phyloP scores from a whole-genome alignment of 163 green algal genomes.

The Chlamydomonas reinhardtii region DNA sequence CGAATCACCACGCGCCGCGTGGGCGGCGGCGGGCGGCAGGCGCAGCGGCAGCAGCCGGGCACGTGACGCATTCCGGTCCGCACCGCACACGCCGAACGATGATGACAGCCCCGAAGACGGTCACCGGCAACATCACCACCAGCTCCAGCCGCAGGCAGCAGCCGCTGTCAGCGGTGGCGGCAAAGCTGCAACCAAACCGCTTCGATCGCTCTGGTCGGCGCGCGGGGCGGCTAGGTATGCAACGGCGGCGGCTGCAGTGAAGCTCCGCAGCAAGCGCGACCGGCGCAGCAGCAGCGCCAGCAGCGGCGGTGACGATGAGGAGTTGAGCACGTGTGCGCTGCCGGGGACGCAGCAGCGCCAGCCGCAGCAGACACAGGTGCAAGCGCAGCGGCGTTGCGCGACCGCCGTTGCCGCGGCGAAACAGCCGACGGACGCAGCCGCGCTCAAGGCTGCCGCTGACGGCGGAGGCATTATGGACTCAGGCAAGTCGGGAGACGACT shows the following conservation, averaged over 20 bases:
- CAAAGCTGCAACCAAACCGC: not conserved
- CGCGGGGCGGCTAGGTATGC: no score
- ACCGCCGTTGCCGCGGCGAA: not conserved
- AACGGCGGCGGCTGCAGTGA: no score
- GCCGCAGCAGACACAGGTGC: not conserved
- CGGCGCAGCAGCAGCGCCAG: slow-evolving; percentile 2
- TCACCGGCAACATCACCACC: slow-evolving; percentile 4
- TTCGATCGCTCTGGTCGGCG: no score
- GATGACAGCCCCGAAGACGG: not conserved
- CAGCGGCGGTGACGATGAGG: not conserved
- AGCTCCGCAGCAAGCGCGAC: no score
- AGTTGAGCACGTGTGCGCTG: not conserved
- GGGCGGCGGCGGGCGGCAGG: not conserved
- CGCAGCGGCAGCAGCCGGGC: not conserved
- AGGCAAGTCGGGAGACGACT: not conserved
- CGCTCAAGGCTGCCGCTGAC: not conserved
- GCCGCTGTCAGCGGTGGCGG: not conserved
- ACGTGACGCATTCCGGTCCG: not conserved
- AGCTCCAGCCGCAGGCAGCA: slow-evolving; percentile 8
- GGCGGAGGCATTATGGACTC: no score
- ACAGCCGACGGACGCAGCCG: no score
- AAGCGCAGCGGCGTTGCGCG: not conserved
- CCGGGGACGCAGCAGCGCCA: not conserved
- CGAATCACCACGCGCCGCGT: no score
- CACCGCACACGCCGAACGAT: not conserved